Evolutionary conservation across 768 basidiomycete genomes (phyloP).

Genomic region (Tulasnella sp.): DNA sequence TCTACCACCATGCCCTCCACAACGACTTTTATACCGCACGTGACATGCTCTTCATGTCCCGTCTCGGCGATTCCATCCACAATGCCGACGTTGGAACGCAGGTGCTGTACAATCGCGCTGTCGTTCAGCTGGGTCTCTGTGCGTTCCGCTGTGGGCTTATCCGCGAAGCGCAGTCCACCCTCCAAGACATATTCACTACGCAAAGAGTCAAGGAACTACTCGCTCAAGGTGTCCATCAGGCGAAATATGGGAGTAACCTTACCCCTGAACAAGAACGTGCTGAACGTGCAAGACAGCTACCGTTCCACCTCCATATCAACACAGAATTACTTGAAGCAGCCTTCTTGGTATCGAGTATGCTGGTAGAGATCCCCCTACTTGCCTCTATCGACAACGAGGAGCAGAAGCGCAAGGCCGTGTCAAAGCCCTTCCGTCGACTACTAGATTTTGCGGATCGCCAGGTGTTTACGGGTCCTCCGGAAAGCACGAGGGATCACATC

Average conservation of each 20-base stretch:
- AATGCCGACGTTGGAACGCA: constrained; percentile 95
- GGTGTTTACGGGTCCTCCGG: constrained; percentile 96
- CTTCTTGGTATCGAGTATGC: constrained; percentile 96
- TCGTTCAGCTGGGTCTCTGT: constrained; percentile 93
- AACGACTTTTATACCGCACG: constrained; percentile 95
- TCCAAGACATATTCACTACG: constrained; percentile 92
- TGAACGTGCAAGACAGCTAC: constrained; percentile 88
- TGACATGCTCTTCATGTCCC: constrained; percentile 98
- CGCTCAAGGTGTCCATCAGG: constrained; percentile 91
- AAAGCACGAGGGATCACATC: constrained; percentile 96
- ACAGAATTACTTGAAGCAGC: constrained; percentile 94
- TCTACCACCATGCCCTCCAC: constrained; percentile 92
- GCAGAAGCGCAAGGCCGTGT: constrained; percentile 80
- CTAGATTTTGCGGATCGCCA: constrained; percentile 96
- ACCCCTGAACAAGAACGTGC: constrained; percentile 94
- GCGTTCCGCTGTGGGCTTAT: constrained; percentile 94
- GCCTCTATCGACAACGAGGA: constrained; percentile 94
- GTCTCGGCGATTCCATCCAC: constrained; percentile 91
- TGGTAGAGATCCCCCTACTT: constrained; percentile 89
- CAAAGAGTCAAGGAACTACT: constrained; percentile 95
- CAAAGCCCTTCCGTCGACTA: constrained; percentile 91
- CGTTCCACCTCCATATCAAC: constrained; percentile 99
- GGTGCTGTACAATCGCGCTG: constrained; percentile 93
- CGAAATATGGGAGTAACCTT: constrained; percentile 65
- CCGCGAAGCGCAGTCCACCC: constrained; percentile 80